Evolutionary conservation across 2,329 filamentous ascomycete genomes (phyloP).

Genomic region (Fusarium mexicanum): DNA sequence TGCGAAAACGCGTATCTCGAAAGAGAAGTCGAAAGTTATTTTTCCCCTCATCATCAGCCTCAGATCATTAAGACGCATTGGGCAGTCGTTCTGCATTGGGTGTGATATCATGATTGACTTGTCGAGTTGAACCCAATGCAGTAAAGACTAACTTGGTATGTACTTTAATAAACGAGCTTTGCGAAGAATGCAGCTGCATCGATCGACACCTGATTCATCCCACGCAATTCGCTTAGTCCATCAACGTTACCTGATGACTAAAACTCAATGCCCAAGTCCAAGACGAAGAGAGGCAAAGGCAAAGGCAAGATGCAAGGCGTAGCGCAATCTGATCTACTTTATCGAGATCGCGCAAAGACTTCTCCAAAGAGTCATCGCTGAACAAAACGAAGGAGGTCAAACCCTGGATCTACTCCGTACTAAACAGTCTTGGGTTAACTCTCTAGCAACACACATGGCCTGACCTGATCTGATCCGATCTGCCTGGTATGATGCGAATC

Average conservation of each 20-base stretch:
- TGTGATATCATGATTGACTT: not conserved
- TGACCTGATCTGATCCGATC: not conserved
- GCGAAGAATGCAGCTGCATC: not conserved
- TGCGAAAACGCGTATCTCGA: constrained; percentile 20
- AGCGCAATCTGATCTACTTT: not conserved
- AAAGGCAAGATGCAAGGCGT: not conserved
- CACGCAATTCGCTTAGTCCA: constrained; percentile 12
- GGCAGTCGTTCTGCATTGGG: not conserved
- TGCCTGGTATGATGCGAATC: not conserved
- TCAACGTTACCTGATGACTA: not conserved
- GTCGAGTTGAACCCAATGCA: not conserved
- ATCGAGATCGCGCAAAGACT: not conserved
- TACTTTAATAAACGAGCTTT: not conserved
- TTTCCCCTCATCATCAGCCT: not conserved
- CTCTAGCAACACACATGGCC: not conserved
- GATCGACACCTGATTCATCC: constrained; percentile 15
- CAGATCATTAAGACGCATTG: not conserved
- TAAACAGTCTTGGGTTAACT: not conserved
- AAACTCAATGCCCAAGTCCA: not conserved
- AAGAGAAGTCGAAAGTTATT: not conserved
- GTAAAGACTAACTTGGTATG: not conserved
- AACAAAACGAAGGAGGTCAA: not conserved
- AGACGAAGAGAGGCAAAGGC: not conserved
- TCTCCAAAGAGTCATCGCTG: constrained; percentile 7
- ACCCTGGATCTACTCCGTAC: not conserved